These are phyloP conservation scores for Salix dunnii DNA, from an alignment of 345 rosid species.

Conservation along the genomic window DNA sequence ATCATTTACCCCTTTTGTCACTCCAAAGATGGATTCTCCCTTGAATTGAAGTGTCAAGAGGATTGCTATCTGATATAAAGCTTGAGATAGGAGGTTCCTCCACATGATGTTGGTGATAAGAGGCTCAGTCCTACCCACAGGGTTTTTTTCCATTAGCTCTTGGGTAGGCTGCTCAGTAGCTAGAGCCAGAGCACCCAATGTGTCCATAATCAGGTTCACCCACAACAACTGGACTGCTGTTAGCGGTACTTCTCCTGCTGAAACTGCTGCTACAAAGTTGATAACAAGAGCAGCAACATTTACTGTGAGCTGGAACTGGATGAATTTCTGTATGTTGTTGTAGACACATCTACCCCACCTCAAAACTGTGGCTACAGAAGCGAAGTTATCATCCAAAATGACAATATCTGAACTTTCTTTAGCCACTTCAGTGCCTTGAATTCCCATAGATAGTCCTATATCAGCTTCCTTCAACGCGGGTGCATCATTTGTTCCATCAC, in stretches of 20 bases:
- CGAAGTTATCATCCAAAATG: constrained; percentile 69
- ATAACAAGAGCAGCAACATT: constrained; percentile 64
- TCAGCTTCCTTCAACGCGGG: constrained; percentile 74
- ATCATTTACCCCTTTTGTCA: constrained; percentile 47
- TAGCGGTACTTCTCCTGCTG: constrained; percentile 63
- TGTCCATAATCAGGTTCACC: constrained; percentile 81
- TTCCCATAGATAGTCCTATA: constrained; percentile 76
- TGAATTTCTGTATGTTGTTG: constrained; percentile 70
- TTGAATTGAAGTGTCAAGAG: constrained; percentile 62
- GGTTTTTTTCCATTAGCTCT: constrained; percentile 58
- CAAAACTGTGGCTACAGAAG: constrained; percentile 56
- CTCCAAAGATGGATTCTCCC: constrained; percentile 54
- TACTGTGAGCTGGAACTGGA: constrained; percentile 73
- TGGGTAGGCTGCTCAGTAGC: constrained; percentile 66
- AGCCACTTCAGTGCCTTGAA: constrained; percentile 74
- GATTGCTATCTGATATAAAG: constrained; percentile 56
- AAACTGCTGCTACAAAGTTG: constrained; percentile 70
- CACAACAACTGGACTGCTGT: constrained; percentile 67
- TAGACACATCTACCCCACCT: constrained; percentile 82
- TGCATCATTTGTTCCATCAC: constrained; percentile 79
- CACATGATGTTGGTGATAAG: constrained; percentile 72
- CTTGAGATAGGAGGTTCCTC: constrained; percentile 68
- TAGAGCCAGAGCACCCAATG: constrained; percentile 68
- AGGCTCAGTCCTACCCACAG: constrained; percentile 58
- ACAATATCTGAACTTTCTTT: constrained; percentile 80